Conservation (phyloP, 2,329 filamentous ascomycete genomes). For the Ophiocordyceps camponoti-saundersi region DNA sequence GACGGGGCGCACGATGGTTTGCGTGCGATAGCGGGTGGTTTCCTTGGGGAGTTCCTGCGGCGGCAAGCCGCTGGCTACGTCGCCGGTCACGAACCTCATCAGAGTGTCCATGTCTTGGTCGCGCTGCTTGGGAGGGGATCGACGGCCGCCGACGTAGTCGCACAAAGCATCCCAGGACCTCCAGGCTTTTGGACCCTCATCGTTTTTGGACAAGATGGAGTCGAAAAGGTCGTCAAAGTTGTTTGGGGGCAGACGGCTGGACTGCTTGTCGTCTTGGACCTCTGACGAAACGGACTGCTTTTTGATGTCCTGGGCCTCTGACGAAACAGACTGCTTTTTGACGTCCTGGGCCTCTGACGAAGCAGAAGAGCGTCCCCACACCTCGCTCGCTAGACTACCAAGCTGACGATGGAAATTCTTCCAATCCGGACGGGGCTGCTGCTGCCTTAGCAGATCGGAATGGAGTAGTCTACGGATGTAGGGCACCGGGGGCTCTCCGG, state of each 20-base stretch:
- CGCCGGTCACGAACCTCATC: no score
- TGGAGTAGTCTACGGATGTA: constrained; percentile 23
- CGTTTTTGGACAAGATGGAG: constrained; percentile 18
- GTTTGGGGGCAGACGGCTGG: constrained; percentile 7
- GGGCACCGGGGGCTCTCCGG: constrained; percentile 21
- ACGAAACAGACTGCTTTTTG: no score
- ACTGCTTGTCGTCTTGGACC: background rate
- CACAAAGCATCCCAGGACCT: constrained; percentile 23
- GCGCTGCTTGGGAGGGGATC: constrained; percentile 1
- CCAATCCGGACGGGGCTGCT: constrained; percentile 12
- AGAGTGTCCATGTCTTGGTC: no score
- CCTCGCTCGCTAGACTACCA: constrained; percentile 10
- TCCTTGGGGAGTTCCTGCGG: no score
- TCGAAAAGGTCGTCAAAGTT: constrained; percentile 25
- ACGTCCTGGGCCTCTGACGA: background rate
- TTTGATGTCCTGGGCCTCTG: background rate
- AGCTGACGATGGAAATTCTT: constrained; percentile 14
- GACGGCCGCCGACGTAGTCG: constrained; percentile 14
- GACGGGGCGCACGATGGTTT: no score
- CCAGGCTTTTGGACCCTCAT: constrained; percentile 20
- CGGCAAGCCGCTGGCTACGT: no score
- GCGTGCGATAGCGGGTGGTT: no score
- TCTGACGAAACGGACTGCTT: no score
- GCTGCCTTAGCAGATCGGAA: constrained; percentile 17
- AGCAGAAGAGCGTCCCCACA: constrained; percentile 7